Evolutionary conservation across 1,139 yeast species (phyloP).

Genomic region (Pichia sp.): DNA sequence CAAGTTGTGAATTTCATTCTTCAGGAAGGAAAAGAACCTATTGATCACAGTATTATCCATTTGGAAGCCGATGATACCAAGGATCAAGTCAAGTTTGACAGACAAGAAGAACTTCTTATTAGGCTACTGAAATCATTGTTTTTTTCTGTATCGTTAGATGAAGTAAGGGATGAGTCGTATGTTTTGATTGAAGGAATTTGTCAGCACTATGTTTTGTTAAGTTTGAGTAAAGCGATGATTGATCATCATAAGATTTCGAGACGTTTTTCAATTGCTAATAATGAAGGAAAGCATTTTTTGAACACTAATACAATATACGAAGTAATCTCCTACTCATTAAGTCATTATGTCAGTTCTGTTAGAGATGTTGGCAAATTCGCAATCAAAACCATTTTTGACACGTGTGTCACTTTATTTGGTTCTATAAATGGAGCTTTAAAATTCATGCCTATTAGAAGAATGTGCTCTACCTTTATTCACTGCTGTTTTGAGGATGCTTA

Average conservation of each 20-base stretch:
- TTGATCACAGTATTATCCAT: conserved; percentile 28
- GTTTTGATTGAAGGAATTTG: conserved; percentile 61
- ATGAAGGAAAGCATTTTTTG: conserved; percentile 70
- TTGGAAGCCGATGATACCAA: conserved; percentile 43
- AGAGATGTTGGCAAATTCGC: conserved; percentile 68
- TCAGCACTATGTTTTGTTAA: conserved; percentile 73
- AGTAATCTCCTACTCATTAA: conserved; percentile 74
- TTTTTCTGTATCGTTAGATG: conserved; percentile 71
- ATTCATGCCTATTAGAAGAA: conserved; percentile 69
- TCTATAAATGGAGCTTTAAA: conserved; percentile 57
- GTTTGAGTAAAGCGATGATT: conserved; percentile 67
- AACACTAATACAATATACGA: conserved; percentile 68
- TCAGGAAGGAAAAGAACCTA: conserved; percentile 26
- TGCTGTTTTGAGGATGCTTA: conserved; percentile 87
- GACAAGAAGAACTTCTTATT: conserved; percentile 57
- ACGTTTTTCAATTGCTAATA: conserved; percentile 69
- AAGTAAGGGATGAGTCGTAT: conserved; percentile 65
- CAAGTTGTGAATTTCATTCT: conserved; percentile 44
- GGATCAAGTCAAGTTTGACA: conserved; percentile 48
- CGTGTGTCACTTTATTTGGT: conserved; percentile 68
- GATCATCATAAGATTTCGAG: conserved; percentile 69
- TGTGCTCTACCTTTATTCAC: conserved; percentile 82
- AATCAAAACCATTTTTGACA: conserved; percentile 55
- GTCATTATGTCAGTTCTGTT: conserved; percentile 70
- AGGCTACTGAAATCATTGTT: conserved; percentile 67